phyloP scores from a whole-genome alignment of 495 filamentous ascomycete genomes.

The Terfezia boudieri region DNA sequence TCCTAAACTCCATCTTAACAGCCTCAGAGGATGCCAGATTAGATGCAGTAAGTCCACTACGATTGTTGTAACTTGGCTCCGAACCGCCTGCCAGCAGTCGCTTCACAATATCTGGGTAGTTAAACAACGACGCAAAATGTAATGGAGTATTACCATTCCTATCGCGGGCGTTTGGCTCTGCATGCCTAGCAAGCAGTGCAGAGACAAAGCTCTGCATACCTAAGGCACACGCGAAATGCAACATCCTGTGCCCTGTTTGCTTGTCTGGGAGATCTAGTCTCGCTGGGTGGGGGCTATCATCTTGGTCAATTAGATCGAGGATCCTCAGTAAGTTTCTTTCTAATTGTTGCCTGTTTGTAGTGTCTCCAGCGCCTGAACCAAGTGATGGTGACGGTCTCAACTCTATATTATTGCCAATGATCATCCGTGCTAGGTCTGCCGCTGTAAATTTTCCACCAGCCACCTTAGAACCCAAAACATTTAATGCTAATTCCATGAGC shows the following conservation, averaged over 20 bases:
- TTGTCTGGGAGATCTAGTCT: slow-evolving; percentile 38
- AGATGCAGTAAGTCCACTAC: slow-evolving; percentile 46
- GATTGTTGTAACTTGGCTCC: slow-evolving; percentile 44
- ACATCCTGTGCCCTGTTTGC: slow-evolving; percentile 49
- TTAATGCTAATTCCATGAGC: slow-evolving; percentile 37
- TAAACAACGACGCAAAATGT: slow-evolving; percentile 61
- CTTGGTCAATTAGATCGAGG: slow-evolving; percentile 56
- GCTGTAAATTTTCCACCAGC: slow-evolving; percentile 30
- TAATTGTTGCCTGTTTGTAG: slow-evolving; percentile 23
- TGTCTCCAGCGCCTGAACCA: slow-evolving; percentile 1
- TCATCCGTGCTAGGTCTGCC: slow-evolving; percentile 29
- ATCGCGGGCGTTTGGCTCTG: slow-evolving; percentile 51
- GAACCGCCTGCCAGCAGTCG: slow-evolving; percentile 51
- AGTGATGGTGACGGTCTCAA: slow-evolving; percentile 1
- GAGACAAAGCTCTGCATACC: slow-evolving; percentile 57
- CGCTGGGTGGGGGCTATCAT: slow-evolving; percentile 44
- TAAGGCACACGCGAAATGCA: slow-evolving; percentile 58
- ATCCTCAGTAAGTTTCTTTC: slow-evolving; percentile 50
- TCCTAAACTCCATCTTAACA: slow-evolving; percentile 21
- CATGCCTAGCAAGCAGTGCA: slow-evolving; percentile 61
- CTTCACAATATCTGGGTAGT: slow-evolving; percentile 51
- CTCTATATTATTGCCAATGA: slow-evolving; percentile 24
- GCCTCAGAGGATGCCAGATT: slow-evolving; percentile 48
- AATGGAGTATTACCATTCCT: slow-evolving; percentile 64
- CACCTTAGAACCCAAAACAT: slow-evolving; percentile 34